Evolutionary conservation across 2,329 filamentous ascomycete genomes (phyloP), one percentile per base, ranked within the genome.

Genomic region (Hypomyces rosellus): DNA sequence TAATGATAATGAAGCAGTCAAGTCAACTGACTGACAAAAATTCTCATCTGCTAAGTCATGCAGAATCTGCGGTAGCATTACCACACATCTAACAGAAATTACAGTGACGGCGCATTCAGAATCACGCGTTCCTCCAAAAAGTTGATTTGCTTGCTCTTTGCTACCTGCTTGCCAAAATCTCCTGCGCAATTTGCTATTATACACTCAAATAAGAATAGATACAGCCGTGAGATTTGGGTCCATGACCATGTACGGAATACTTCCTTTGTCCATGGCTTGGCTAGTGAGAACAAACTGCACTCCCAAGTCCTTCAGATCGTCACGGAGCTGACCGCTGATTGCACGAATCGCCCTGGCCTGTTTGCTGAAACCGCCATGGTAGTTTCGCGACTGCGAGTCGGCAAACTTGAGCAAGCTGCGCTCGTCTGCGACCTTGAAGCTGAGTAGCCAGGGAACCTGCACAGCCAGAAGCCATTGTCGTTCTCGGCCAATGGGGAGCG

Each of bases 371-470:
- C 25, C 25, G 33, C 59, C 62, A 3, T 54, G 48, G 37, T 66
- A 61, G 9, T 65, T 57, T 30, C 53, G 53, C 63, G 63, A 68
- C 58, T 66, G 61, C 18, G 66, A 66, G 14, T 63, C 61, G 2
- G 71, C 71, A 50, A 72, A 74, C 25, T 63, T 69, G 16, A 71
- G 51, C 34, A 75, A 54, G 36, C 65, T 74, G 46, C 70, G 60
- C 18, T 72, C 65, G 15, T 66, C 60, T 0, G 63, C 65, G 4
- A 74, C 71, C 48, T 66, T 63, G 61, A 69, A 73, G 52, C 69
- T 74, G 7, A 76, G 63, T 1, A 77, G 62, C 59, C 69, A 70
- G 0, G 74, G 74, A 1, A 77, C 55, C 41, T 76, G 72, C 1
- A 68, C 65, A 1, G 70, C 61, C 1, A 77, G 62, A 4, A 77